Conservation (phyloP, 179 eudicot genomes). For the Silene noctiflora region DNA sequence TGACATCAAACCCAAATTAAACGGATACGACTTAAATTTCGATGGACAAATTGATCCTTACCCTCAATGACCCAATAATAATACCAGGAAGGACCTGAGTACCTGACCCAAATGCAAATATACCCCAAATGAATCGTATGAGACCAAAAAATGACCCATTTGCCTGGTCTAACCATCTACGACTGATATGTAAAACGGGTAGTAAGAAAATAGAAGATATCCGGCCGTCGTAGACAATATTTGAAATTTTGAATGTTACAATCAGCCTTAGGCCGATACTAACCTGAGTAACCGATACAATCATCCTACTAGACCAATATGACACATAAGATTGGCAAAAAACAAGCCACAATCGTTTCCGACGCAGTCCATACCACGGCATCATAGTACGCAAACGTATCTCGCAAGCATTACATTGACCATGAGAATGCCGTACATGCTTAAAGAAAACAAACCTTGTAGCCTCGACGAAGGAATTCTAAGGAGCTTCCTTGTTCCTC, state of each 20-base stretch:
- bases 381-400: background rate
- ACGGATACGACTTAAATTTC: background rate
- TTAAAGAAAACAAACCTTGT: conserved; percentile 52
- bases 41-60: background rate
- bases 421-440: background rate
- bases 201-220: background rate
- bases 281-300: background rate
- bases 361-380: background rate
- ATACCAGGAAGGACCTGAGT: background rate
- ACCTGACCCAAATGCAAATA: background rate
- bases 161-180: background rate
- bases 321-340: background rate
- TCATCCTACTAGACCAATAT: no score
- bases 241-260: background rate
- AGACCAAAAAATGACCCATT: background rate
- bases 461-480: conserved; percentile 90
- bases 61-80: background rate
- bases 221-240: background rate
- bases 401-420: background rate
- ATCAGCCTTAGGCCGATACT: background rate
- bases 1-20: background rate
- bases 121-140: background rate
- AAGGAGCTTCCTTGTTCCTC: conserved; percentile 96
- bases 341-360: background rate
- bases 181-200: background rate